Conservation (phyloP, 352 stramenopile species). For the Pythium sp. region DNA sequence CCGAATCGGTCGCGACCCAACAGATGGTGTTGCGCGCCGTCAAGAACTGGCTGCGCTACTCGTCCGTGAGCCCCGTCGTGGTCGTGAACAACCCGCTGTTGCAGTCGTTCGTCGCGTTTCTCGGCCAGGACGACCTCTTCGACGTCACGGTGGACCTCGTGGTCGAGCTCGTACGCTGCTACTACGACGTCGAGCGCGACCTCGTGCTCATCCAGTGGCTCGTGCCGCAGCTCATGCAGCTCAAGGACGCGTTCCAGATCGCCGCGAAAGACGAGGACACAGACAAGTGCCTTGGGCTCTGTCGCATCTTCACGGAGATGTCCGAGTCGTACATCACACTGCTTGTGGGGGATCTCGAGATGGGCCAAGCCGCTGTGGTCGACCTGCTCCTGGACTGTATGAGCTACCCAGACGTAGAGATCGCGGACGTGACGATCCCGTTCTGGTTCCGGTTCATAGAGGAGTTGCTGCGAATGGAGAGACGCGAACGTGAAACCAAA, state of each 20-base stretch:
- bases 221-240: conserved; percentile 66
- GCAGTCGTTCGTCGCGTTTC: conserved; percentile 61
- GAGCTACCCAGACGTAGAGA: conserved; percentile 71
- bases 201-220: conserved; percentile 71
- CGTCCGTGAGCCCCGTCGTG: conserved; percentile 33
- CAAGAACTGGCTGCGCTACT: conserved; percentile 62
- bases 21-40: conserved; percentile 57
- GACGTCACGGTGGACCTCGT: conserved; percentile 80
- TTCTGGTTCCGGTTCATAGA: conserved; percentile 79
- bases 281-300: conserved; percentile 75
- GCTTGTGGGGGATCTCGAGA: conserved; percentile 56
- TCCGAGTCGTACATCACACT: conserved; percentile 83
- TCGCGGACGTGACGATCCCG: conserved; percentile 81
- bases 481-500: conserved; percentile 15
- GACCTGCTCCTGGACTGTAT: conserved; percentile 89
- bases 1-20: conserved; percentile 39
- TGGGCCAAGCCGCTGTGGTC: conserved; percentile 64
- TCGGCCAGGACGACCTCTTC: conserved; percentile 77
- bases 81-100: conserved; percentile 67
- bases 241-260: conserved; percentile 47
- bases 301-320: conserved; percentile 90
- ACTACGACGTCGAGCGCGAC: conserved; percentile 45
- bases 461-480: conserved; percentile 32
- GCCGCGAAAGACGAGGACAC: conserved; percentile 63
- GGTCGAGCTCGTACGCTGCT: conserved; percentile 74